These are phyloP conservation scores for Lactifluus volemus DNA, from an alignment of 768 basidiomycete genomes.

Conservation along the genomic window DNA sequence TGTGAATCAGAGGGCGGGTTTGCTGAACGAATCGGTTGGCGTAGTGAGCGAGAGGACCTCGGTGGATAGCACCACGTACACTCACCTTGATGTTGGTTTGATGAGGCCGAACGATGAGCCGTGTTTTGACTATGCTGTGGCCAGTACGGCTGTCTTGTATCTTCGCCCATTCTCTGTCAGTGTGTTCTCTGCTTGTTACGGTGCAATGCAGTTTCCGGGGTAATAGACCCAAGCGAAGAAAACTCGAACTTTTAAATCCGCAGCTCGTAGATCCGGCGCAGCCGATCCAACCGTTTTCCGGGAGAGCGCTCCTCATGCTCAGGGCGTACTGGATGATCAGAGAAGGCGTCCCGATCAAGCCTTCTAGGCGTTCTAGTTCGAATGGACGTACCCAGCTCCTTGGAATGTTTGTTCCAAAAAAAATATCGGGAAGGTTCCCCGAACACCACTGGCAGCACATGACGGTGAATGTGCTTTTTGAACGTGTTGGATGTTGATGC, in stretches of 20 bases:
- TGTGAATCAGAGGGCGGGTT: background rate
- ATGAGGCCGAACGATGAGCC: background rate
- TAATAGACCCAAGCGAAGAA: background rate
- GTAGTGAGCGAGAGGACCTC: background rate
- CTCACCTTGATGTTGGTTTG: background rate
- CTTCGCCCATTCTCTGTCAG: background rate
- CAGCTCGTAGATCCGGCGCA: background rate
- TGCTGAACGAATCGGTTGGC: background rate
- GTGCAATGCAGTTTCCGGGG: background rate
- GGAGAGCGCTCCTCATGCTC: background rate
- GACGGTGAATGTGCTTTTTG: background rate
- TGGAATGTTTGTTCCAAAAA: background rate
- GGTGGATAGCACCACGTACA: background rate
- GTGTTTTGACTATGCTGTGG: background rate
- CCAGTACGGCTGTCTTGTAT: background rate
- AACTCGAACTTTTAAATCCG: background rate
- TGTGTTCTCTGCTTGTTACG: background rate
- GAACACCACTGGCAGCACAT: background rate
- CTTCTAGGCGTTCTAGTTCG: background rate
- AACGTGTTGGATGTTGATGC: background rate
- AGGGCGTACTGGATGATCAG: conserved; percentile 5
- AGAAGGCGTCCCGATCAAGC: background rate
- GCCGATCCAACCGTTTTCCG: background rate
- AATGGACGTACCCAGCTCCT: background rate
- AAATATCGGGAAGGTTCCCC: background rate